Evolutionary conservation across 495 filamentous ascomycete species (phyloP), one percentile per base, ranked within the genome.

Genomic region (Amorphotheca resinae): DNA sequence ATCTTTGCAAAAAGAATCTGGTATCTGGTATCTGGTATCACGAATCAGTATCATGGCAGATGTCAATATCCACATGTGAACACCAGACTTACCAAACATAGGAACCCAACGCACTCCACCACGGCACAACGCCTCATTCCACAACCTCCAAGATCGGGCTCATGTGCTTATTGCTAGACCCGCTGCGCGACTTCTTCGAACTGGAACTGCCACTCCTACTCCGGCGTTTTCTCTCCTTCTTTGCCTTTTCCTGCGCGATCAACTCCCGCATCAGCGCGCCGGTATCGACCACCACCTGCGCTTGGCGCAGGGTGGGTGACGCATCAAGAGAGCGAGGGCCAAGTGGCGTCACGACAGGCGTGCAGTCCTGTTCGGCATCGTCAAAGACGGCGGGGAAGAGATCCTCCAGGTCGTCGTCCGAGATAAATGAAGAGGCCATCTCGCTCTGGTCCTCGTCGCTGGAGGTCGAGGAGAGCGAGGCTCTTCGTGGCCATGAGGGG

Each of bases 321-420:
- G 33, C 41, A 8, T 42, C 48, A 12, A 50, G 53, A 3, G 50
- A 53, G 4, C 50, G 40, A 16, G 39, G 43, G 15, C 28, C 30
- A 25, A 38, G 7, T 33, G 53, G 53, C 9, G 48, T 52, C 6
- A 20, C n/a, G 2, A 42, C 38, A 25, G 53, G 53, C 14, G 53
- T 48, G 44, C 44, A 51, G 25, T 54, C 52, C 37, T 12, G 23
- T 9, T 46, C 49, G 3, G 30, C 31, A 12, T 54, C 51, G 54
- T 61, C 50, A 56, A 59, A 48, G 49, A 60, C 59, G 50, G 60
- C 56, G 42, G 66, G 54, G 44, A 67, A 65, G 16, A 74, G 62
- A 64, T n/a, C n/a, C n/a, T n/a, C n/a, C 17, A 73, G 63, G 31
- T 73, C 69, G 45, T 73, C 69, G 42, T 73, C 69, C 5, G 69